Evolutionary conservation across 2,329 filamentous ascomycete species (phyloP).

Genomic region (Pleoardoris graminearum): DNA sequence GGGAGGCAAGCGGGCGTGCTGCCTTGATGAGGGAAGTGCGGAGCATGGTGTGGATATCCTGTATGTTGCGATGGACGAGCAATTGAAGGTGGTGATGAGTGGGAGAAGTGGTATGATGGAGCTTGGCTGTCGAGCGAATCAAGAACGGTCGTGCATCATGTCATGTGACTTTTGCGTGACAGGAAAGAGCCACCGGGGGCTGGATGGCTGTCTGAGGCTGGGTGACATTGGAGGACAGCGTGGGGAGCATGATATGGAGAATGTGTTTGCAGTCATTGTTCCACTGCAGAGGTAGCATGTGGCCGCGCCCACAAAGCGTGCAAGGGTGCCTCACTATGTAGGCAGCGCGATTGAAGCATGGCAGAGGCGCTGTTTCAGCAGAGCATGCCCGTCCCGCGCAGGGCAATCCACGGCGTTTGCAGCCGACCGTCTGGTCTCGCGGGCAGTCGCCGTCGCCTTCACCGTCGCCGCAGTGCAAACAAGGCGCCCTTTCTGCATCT

Average conservation of each 20-base stretch:
- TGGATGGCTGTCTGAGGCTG: neutral
- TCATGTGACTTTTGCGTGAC: constrained; percentile 1
- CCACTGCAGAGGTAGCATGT: too few relatives aligned
- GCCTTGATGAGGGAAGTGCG: constrained; percentile 47
- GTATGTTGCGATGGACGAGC: constrained; percentile 9
- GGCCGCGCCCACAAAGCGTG: too few relatives aligned
- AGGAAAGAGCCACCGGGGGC: neutral
- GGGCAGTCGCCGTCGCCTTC: constrained; percentile 4
- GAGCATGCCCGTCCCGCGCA: too few relatives aligned
- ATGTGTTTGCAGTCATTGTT: too few relatives aligned
- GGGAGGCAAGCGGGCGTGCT: constrained; percentile 43
- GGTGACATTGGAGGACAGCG: too few relatives aligned
- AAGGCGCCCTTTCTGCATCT: constrained; percentile 8
- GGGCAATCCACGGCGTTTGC: too few relatives aligned
- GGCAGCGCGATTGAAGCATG: too few relatives aligned
- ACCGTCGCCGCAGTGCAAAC: neutral
- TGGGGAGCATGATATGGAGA: neutral
- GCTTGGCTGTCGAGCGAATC: constrained; percentile 3
- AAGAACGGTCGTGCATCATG: constrained; percentile 30
- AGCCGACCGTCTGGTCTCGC: constrained; percentile 2
- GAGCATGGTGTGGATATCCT: constrained; percentile 46
- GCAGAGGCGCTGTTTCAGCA: too few relatives aligned
- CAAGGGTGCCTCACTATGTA: too few relatives aligned
- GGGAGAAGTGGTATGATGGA: constrained; percentile 32
- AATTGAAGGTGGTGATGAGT: constrained; percentile 20